Evolutionary conservation across 148 eudicot species (phyloP).

Genomic region (Hydrangea macrophylla): DNA sequence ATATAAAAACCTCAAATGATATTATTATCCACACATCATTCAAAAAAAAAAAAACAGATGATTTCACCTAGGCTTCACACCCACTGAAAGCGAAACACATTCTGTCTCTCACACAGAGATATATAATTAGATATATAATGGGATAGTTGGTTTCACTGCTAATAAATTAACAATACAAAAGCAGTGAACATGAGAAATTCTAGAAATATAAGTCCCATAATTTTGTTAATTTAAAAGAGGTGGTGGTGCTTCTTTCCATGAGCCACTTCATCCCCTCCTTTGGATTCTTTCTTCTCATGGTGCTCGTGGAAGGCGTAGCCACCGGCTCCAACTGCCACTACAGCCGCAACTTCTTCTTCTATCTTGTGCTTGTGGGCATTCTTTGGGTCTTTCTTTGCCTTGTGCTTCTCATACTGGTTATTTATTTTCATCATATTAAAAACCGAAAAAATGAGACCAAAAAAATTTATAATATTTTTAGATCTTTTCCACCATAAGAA

Average conservation of each 20-base stretch:
- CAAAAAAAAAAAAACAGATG: too few relatives aligned
- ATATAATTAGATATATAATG: too few relatives aligned
- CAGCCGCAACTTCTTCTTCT: slow-evolving; percentile 43
- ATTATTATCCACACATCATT: too few relatives aligned
- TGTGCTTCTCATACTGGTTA: slow-evolving; percentile 47
- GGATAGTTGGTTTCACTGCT: too few relatives aligned
- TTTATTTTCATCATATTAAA: not conserved
- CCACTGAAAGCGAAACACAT: too few relatives aligned
- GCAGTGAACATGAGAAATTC: too few relatives aligned
- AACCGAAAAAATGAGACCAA: not conserved
- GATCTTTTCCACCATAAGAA: too few relatives aligned
- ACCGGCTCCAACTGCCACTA: slow-evolving; percentile 42
- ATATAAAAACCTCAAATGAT: too few relatives aligned
- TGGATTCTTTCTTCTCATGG: slow-evolving; percentile 51
- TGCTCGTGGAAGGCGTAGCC: slow-evolving; percentile 53
- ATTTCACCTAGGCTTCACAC: too few relatives aligned
- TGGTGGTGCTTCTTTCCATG: slow-evolving; percentile 40
- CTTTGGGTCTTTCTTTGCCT: slow-evolving; percentile 51
- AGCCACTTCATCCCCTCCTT: slow-evolving; percentile 32
- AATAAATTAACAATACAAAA: too few relatives aligned
- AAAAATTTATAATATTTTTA: not conserved
- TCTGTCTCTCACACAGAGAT: too few relatives aligned
- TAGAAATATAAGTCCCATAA: too few relatives aligned
- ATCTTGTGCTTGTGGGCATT: slow-evolving; percentile 48
- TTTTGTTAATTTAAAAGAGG: slow-evolving; percentile 40